A percentile compares a stretch with the other conserved stretches of the same genome.
Evolutionary conservation across 768 basidiomycete species (phyloP).

Genomic region (Podaxis mareebaensis): DNA sequence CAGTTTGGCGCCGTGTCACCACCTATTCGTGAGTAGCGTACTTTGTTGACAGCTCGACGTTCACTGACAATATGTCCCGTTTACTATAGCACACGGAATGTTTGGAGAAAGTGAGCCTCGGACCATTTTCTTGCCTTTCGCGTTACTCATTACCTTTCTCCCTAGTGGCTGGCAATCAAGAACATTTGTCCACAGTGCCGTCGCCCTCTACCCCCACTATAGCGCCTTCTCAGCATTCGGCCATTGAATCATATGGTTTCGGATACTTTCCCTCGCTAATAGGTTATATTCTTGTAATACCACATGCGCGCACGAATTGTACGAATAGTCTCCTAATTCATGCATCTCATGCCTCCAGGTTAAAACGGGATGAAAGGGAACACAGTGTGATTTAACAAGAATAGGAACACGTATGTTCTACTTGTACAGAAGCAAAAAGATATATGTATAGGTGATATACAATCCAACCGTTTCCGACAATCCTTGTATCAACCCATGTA

Average conservation of each 20-base stretch:
- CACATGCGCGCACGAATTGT: neutral
- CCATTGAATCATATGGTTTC: neutral
- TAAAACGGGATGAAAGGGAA: neutral
- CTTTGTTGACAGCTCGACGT: neutral
- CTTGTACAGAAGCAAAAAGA: conserved; percentile 1
- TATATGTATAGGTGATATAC: neutral
- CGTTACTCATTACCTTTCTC: conserved; percentile 18
- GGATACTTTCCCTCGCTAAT: conserved; percentile 2
- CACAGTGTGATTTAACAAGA: neutral
- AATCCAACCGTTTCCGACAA: neutral
- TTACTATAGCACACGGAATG: conserved; percentile 76
- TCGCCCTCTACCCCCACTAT: conserved; percentile 79
- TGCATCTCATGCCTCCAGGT: neutral
- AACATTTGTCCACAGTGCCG: conserved; percentile 94
- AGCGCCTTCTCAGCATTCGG: conserved; percentile 20
- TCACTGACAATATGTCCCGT: neutral
- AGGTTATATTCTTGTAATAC: conserved; percentile 12
- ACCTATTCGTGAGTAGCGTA: conserved; percentile 71
- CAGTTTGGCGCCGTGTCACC: conserved; percentile 86
- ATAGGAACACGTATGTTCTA: neutral
- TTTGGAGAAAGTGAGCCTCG: conserved; percentile 63
- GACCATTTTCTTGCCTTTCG: neutral
- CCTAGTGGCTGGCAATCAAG: conserved; percentile 78
- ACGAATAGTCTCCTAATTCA: neutral
- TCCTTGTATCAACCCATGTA: neutral